Base-by-base conservation (phyloP, 192 early-diverging fungal species). In the Jimgerdemannia flammicorona region DNA sequence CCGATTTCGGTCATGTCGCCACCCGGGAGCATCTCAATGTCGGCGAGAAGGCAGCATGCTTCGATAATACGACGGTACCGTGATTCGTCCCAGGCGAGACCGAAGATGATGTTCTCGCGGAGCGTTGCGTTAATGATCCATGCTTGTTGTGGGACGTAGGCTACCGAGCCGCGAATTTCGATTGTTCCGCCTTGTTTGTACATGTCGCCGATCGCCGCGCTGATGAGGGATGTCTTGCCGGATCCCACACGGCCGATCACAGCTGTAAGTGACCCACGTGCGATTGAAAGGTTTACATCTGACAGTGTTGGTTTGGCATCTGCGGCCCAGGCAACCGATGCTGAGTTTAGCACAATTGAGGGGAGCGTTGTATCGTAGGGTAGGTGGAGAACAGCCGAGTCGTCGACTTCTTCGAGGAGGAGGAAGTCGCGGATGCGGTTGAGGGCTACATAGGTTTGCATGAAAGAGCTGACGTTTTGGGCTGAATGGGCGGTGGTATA, bases 21-120 rank as follows among this genome's bases (percentile, higher is more conserved):
- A 43, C 71, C 73, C 6, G 88, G 78, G 72, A 95, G 86, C 0
- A 83, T 73, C 18, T 82, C 75, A 20, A 93, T 40, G 67, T 93
- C 92, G 14, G 80, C 81, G 0, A 77, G 74, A 0, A 93, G 75
- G 17, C 83, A 86, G 64, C 92, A 93, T 1, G 86, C 87, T 9
- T 83, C 73, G 11, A 92, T 43, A 4, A 92, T 89, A 18, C 82
- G 75, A 41, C 74, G 68, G 65, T 89, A 92, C 14, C 80, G 76
- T 3, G 78, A 73, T 3, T 81, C 79, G 40, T 94, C 87, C 66
- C 80, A 88, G 4, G 85, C 82, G 66, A 85, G 88, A 0, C 91
- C 92, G 84, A 94, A 94, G 4, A 91, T 63, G 64, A 94, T 88
- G 74, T 92, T 93, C 43, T 89, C 87, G 3, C 87, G 81, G 19